Base-by-base conservation (phyloP, 345 rosid species). In the Eucalyptus guilfoylei region DNA sequence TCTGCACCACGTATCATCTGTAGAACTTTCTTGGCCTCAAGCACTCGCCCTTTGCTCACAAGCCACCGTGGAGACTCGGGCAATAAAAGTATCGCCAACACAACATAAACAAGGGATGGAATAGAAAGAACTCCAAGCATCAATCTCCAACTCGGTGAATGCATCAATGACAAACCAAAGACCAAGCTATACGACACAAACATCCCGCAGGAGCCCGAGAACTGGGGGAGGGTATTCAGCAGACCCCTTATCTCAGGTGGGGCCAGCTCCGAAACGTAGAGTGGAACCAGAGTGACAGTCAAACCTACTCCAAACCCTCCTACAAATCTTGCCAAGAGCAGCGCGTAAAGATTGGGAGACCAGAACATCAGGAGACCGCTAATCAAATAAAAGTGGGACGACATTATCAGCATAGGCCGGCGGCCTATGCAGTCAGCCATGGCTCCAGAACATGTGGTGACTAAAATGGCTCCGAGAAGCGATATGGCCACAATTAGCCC, bases 1-100 rank as follows among this genome's bases (percentile, higher is more conserved):
- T 98, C 98, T 85, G 95, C 93, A 80, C 96, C 94, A 86, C 97
- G 96, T 83, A 98, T 91, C 92, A 94, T 93, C 94, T 96, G 99
- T 90, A 97, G 88, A 72, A 97, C 99, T 89, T 87, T 89, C 94
- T 96, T 98, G 30, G 99, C 99, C 94, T 98, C 99, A 60, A 88
- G 92, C 99, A 98, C 96, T 89, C 92, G 93, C 89, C 99, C 99
- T 93, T 97, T 98, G 86, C 99, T 98, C 81, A 98, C 97, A 24
- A 98, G 96, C 99, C 99, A 98, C 91, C 99, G 91, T 12, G 99
- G 99, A 30, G 99, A 98, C 94, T 98, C 99, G 1, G 99, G 99
- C 94, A 98, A 91, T 95, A 90, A 95, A 91, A 95, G 95, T 87
- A 96, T 23, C 3, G 96, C 93, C 88, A 98, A 91, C 81, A 87